Percentiles rank a stretch among this genome's conserved stretches.
phyloP scores from a whole-genome alignment of 768 basidiomycete genomes.

The Austroboletus eburneus region DNA sequence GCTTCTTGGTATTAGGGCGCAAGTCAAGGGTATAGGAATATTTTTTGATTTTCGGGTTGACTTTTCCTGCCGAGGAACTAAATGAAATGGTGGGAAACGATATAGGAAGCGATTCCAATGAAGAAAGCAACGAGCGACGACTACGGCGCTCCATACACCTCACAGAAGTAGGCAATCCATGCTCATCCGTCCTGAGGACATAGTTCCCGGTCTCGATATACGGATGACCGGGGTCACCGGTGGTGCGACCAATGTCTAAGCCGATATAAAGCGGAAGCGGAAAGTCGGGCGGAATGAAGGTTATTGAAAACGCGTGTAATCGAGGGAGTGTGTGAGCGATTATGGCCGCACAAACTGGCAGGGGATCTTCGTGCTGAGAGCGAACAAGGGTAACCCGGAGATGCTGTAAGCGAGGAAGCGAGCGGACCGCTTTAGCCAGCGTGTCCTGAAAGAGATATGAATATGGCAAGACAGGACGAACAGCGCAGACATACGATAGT shows the following conservation, averaged over 20 bases:
- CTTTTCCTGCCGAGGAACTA: slow-evolving; percentile 19
- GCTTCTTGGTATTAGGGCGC: slow-evolving; percentile 35
- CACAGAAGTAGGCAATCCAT: slow-evolving; percentile 58
- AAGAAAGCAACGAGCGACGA: slow-evolving; percentile 22
- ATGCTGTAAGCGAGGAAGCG: slow-evolving; percentile 59
- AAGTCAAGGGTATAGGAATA: slow-evolving; percentile 25
- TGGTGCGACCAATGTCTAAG: slow-evolving; percentile 37
- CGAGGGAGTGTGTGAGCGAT: slow-evolving; percentile 67
- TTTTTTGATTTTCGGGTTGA: slow-evolving; percentile 29
- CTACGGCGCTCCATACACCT: slow-evolving; percentile 46
- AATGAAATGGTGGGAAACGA: slow-evolving; percentile 17
- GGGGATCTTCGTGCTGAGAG: slow-evolving; percentile 59
- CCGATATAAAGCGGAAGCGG: slow-evolving; percentile 46
- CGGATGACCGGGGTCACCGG: slow-evolving; percentile 21
- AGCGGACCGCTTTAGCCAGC: slow-evolving; percentile 59
- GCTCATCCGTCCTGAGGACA: slow-evolving; percentile 53
- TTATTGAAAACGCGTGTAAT: slow-evolving; percentile 57
- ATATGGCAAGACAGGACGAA: neutral
- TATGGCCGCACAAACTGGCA: slow-evolving; percentile 54
- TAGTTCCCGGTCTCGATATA: slow-evolving; percentile 48
- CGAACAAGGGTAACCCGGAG: slow-evolving; percentile 63
- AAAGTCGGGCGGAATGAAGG: slow-evolving; percentile 59
- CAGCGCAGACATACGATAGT: slow-evolving; percentile 48
- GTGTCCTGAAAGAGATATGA: slow-evolving; percentile 17
- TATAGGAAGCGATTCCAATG: slow-evolving; percentile 16